phyloP scores from a whole-genome alignment of 2,329 filamentous ascomycete genomes.

The Elsinoe arachidis region DNA sequence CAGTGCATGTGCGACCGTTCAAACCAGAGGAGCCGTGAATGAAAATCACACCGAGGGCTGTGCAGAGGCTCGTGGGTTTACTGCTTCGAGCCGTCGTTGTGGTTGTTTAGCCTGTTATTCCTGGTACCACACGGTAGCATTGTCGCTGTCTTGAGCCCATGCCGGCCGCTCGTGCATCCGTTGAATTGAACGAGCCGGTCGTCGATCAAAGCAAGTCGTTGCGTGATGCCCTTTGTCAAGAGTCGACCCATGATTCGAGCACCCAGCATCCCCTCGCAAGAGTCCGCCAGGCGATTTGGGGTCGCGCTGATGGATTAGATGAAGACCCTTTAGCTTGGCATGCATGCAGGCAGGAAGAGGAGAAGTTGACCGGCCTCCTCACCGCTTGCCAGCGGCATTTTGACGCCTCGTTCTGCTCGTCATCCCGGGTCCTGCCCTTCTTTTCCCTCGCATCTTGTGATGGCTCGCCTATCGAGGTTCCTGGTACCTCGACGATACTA shows the following conservation, averaged over 20 bases:
- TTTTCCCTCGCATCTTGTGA: background rate
- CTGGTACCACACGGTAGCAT: background rate
- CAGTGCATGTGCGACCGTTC: background rate
- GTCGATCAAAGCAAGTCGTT: slow-evolving; percentile 11
- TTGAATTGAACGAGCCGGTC: background rate
- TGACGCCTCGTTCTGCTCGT: slow-evolving; percentile 1
- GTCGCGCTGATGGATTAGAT: background rate
- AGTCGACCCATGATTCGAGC: background rate
- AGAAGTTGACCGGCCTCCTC: background rate
- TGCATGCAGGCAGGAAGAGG: background rate
- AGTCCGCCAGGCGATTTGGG: background rate
- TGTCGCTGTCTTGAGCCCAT: background rate
- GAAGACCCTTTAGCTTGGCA: background rate
- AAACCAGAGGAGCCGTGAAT: background rate
- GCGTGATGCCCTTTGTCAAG: slow-evolving; percentile 11
- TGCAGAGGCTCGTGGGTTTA: background rate
- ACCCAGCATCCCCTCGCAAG: background rate
- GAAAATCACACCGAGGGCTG: background rate
- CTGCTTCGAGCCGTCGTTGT: slow-evolving; percentile 3
- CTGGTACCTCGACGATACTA: background rate
- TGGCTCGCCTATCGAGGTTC: slow-evolving; percentile 1
- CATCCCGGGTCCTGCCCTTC: slow-evolving; percentile 1
- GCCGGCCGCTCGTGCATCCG: slow-evolving; percentile 2
- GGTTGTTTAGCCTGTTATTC: slow-evolving; percentile 10
- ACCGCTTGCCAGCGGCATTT: slow-evolving; percentile 11